Conservation (phyloP, 192 early-diverging fungal genomes). For the Coemansia sp. region DNA sequence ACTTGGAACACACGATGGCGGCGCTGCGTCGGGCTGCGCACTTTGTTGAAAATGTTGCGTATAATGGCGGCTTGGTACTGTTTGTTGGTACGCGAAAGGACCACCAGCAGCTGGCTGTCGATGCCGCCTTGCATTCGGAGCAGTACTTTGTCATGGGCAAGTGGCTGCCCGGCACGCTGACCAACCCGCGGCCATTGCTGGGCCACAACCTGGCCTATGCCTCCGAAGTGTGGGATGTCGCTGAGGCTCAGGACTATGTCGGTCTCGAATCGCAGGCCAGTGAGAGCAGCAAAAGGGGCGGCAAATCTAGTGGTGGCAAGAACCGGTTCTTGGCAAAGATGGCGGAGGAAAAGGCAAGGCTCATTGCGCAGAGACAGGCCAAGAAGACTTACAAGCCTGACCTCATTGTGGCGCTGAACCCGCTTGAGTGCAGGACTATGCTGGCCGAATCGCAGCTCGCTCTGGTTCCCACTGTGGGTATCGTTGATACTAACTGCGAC, state of each 20-base stretch:
- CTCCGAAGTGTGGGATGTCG: slow-evolving; percentile 34
- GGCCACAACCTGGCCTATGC: slow-evolving; percentile 15
- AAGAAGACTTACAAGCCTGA: slow-evolving; percentile 73
- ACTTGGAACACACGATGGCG: slow-evolving; percentile 88
- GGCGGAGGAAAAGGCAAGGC: slow-evolving; percentile 26
- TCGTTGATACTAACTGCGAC: slow-evolving; percentile 92
- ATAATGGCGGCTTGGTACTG: slow-evolving; percentile 78
- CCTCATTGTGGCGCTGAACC: slow-evolving; percentile 81
- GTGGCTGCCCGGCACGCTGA: slow-evolving; percentile 90
- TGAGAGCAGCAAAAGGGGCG: background rate
- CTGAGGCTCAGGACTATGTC: slow-evolving; percentile 30
- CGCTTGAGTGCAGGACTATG: slow-evolving; percentile 80
- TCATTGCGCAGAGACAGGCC: background rate
- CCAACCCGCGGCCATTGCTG: slow-evolving; percentile 64
- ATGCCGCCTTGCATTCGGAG: slow-evolving; percentile 75
- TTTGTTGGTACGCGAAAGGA: slow-evolving; percentile 85
- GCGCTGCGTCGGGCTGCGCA: slow-evolving; percentile 80
- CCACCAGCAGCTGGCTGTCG: slow-evolving; percentile 67
- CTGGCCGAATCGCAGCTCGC: slow-evolving; percentile 74
- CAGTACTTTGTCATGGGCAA: slow-evolving; percentile 78
- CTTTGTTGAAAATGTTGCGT: slow-evolving; percentile 70
- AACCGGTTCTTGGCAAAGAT: slow-evolving; percentile 13
- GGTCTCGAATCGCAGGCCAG: slow-evolving; percentile 1
- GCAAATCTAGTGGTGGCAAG: background rate
- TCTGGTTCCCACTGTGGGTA: slow-evolving; percentile 87